A percentile compares a stretch with the other conserved stretches of the same genome.
Evolutionary conservation across 2,329 filamentous ascomycete species (phyloP).

Genomic region (Colletotrichum filicis): DNA sequence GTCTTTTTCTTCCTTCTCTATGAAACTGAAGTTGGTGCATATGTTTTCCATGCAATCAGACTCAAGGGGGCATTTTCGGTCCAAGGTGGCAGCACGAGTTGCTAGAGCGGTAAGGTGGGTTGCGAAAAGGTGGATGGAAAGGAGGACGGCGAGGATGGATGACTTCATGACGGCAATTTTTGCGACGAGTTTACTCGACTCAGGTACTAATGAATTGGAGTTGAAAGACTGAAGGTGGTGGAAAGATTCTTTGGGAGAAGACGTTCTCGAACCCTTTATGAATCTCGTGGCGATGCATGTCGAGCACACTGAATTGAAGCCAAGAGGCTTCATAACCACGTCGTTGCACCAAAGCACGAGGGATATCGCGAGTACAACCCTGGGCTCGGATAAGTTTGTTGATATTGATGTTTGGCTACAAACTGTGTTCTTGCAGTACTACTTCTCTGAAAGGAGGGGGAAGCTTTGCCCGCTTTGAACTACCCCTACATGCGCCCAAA

Average conservation of each 20-base stretch:
- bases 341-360: background rate
- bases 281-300: background rate
- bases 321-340: background rate
- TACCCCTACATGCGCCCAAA: background rate
- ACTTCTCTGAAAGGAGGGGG: background rate
- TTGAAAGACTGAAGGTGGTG: background rate
- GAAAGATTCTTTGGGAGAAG: background rate
- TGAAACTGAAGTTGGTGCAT: background rate
- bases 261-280: background rate
- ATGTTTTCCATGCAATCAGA: constrained; percentile 1
- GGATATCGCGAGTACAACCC: background rate
- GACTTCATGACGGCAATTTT: background rate
- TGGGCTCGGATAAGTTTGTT: background rate
- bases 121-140: background rate
- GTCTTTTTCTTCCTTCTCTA: too few relatives aligned
- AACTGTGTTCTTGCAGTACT: background rate
- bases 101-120: background rate
- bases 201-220: background rate
- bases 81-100: background rate
- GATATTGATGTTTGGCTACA: too few relatives aligned
- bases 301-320: background rate
- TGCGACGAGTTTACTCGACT: background rate
- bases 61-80: constrained; percentile 3
- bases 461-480: background rate
- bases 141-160: background rate